These are phyloP conservation scores for Filobasidium wieringae DNA, from an alignment of 768 basidiomycete genomes.

Conservation along the genomic window DNA sequence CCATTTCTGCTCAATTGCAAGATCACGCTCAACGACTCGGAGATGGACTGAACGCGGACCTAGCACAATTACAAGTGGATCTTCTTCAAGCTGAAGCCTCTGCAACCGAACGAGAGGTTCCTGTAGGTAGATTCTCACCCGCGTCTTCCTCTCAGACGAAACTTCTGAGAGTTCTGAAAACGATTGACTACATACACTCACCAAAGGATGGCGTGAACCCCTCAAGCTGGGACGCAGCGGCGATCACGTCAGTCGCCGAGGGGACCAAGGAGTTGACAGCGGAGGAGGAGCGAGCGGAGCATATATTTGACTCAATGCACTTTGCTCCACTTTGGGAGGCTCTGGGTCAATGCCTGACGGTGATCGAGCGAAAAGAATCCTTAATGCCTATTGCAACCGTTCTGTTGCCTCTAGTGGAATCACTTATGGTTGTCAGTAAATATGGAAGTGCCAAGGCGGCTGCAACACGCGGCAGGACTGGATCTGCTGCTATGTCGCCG, in stretches of 20 bases:
- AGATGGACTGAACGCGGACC: conserved; percentile 56
- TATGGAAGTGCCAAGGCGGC: conserved; percentile 63
- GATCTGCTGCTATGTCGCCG: conserved; percentile 21
- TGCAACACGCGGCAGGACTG: conserved; percentile 36
- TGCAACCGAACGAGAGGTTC: conserved; percentile 42
- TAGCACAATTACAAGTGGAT: conserved; percentile 60
- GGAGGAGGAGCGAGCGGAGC: conserved; percentile 56
- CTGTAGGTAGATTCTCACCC: conserved; percentile 61
- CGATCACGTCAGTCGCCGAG: conserved; percentile 20
- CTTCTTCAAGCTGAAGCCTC: conserved; percentile 48
- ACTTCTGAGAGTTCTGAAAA: conserved; percentile 84
- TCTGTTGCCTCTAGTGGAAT: conserved; percentile 83
- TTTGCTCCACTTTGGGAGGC: conserved; percentile 80
- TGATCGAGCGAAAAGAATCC: conserved; percentile 67
- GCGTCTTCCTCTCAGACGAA: conserved; percentile 95
- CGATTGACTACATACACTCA: conserved; percentile 81
- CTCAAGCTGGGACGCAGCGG: conserved; percentile 20
- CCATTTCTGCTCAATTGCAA: conserved; percentile 77
- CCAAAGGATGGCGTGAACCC: conserved; percentile 41
- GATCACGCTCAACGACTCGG: conserved; percentile 80
- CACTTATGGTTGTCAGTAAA: conserved; percentile 97
- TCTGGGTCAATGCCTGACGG: conserved; percentile 74
- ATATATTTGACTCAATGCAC: conserved; percentile 81
- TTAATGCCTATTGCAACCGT: conserved; percentile 84
- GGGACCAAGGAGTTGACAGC: conserved; percentile 16